Conservation (phyloP, 1,139 yeast genomes). For the Candida pseudoviswanathii region DNA sequence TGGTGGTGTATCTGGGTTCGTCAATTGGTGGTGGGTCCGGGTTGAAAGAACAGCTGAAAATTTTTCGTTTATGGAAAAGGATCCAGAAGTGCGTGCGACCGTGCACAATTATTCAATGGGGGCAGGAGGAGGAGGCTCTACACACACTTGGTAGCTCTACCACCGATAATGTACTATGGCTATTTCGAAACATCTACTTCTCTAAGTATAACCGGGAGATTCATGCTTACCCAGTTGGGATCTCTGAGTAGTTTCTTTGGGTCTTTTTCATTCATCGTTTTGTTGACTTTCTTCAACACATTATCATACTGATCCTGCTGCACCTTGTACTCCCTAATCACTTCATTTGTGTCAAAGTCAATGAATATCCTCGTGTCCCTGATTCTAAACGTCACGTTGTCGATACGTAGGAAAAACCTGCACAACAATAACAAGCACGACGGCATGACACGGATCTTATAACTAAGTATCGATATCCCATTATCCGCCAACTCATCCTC, state of each 20-base stretch:
- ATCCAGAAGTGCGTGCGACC: background rate
- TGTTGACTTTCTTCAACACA: slow-evolving; percentile 43
- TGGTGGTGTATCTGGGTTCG: background rate
- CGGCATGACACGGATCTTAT: slow-evolving; percentile 89
- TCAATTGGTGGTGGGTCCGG: background rate
- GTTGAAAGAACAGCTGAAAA: too few species aligned
- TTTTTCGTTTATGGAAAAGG: background rate
- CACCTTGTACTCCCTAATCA: slow-evolving; percentile 76
- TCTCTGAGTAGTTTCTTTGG: slow-evolving; percentile 80
- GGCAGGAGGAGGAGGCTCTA: background rate
- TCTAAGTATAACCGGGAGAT: slow-evolving; percentile 46
- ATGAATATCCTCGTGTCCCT: slow-evolving; percentile 83
- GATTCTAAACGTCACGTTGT: slow-evolving; percentile 80
- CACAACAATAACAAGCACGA: slow-evolving; percentile 71
- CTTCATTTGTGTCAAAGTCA: slow-evolving; percentile 66
- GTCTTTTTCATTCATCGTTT: slow-evolving; percentile 50
- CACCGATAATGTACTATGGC: background rate
- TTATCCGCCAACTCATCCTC: slow-evolving; percentile 98
- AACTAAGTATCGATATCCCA: slow-evolving; percentile 78
- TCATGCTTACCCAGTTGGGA: slow-evolving; percentile 74
- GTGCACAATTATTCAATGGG: background rate
- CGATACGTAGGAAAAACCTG: slow-evolving; percentile 84
- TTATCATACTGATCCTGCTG: slow-evolving; percentile 69
- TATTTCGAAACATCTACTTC: slow-evolving; percentile 11
- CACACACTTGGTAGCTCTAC: background rate